Evolutionary conservation across 179 eudicot genomes (phyloP), one percentile per base, ranked within the genome.

Genomic region (Corrigiola litoralis): DNA sequence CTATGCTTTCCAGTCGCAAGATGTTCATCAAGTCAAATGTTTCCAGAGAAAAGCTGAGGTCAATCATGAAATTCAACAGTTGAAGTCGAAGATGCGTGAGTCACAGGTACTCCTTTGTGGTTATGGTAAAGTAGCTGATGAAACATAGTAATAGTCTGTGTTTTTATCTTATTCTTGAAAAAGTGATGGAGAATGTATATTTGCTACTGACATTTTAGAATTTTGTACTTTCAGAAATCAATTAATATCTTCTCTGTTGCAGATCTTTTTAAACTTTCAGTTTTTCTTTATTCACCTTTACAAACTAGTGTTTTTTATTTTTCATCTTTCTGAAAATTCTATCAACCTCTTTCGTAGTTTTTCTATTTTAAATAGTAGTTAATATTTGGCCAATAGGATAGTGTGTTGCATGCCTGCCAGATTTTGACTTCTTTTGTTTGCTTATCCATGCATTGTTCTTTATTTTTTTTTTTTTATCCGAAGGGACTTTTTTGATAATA

Each of bases 41-140:
- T 95, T 81, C 80, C 91, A 88, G 76, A 82, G 87, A 78, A 95
- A 95, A 80, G 99, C 99, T 16, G 97, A 95, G 79, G 82, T 86
- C 60, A 88, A 83, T 76, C 91, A 95, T 76, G 99, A 95, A 85
- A 91, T 95, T 76, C 99, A 95, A 81, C 94, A 86, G 76, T 73
- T 95, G 51, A 95, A 91, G 73, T 61, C 88, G 1, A 95, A 86
- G 80, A 91, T 91, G 96, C 96, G 99, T 16, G 99, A 95, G 71
- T 95, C 99, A 50, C 99, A 90, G 97, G 97, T 91, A 74, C 40
- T 18, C 6, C n/a, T 10, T 14, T 17, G 29, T 54, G 5, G 11
- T 20, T 2, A 11, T n/a, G n/a, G n/a, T n/a, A n/a, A n/a, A n/a
- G n/a, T n/a, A n/a, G n/a, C n/a, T n/a, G n/a, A n/a, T n/a, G n/a